These are phyloP conservation scores for Fusarium cyanostomum DNA, from an alignment of 2,329 filamentous ascomycete species.

Conservation along the genomic window DNA sequence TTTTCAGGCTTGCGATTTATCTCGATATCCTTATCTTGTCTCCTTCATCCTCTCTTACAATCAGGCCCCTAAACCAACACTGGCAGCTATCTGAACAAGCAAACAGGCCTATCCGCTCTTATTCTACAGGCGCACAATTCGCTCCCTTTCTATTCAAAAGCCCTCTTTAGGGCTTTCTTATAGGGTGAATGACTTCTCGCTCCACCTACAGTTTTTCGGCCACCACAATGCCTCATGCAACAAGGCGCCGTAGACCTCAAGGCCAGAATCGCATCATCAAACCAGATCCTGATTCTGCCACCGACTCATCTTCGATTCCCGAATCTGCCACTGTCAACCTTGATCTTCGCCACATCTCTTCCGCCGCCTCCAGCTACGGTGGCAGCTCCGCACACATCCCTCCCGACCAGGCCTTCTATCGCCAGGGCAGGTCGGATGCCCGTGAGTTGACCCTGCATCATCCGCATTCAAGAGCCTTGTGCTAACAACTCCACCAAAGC, in stretches of 20 bases:
- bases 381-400: constrained; percentile 22
- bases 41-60: not conserved
- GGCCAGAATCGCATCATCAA: constrained; percentile 36
- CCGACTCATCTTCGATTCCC: constrained; percentile 14
- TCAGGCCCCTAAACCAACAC: not conserved
- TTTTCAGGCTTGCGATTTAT: not conserved
- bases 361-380: constrained; percentile 33
- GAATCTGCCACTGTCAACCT: constrained; percentile 26
- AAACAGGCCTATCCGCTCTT: constrained; percentile 3
- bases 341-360: constrained; percentile 15
- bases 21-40: constrained; percentile 3
- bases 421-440: constrained; percentile 50
- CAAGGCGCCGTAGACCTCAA: constrained; percentile 36
- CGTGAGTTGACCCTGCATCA: constrained; percentile 44
- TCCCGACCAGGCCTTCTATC: constrained; percentile 39
- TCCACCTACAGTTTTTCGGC: constrained; percentile 15
- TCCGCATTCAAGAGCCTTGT: not conserved
- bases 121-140: not conserved
- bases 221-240: constrained; percentile 34
- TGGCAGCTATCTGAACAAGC: constrained; percentile 2
- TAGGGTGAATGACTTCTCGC: constrained; percentile 28
- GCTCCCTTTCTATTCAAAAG: not conserved
- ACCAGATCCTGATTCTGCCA: constrained; percentile 37
- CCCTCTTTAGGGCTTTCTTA: not conserved
- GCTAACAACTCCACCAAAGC: constrained; percentile 42